Evolutionary conservation across 140 eudicot genomes (phyloP).

Genomic region (Erigeron philadelphicus): DNA sequence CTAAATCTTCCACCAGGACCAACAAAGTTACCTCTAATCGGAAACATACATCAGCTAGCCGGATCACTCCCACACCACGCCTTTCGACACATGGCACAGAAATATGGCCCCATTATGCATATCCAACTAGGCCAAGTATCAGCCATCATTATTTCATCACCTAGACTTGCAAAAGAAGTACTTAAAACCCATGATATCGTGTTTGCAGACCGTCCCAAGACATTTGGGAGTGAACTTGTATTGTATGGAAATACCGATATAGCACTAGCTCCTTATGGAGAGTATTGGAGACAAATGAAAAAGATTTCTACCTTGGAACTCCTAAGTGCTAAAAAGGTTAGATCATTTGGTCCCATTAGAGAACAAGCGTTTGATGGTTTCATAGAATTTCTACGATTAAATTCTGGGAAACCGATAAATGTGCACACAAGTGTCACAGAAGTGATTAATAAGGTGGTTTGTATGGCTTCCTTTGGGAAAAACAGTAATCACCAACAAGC

Average conservation of each 20-base stretch:
- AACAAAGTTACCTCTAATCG: constrained; percentile 24
- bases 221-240: not conserved
- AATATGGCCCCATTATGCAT: constrained; percentile 29
- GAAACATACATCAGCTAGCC: constrained; percentile 21
- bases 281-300: constrained; percentile 30
- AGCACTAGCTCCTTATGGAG: constrained; percentile 12
- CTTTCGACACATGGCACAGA: not conserved
- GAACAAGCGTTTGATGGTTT: constrained; percentile 18
- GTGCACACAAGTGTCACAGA: not conserved
- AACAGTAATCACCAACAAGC: constrained; percentile 11
- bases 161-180: constrained; percentile 15
- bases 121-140: constrained; percentile 24
- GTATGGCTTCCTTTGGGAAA: constrained; percentile 11
- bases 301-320: constrained; percentile 23
- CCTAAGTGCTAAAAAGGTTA: constrained; percentile 17
- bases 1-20: constrained; percentile 26
- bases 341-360: constrained; percentile 22
- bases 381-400: constrained; percentile 2
- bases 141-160: constrained; percentile 14
- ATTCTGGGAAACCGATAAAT: constrained; percentile 5
- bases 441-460: constrained; percentile 2
- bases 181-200: constrained; percentile 25
- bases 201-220: constrained; percentile 12
- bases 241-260: constrained; percentile 15
- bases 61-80: constrained; percentile 25